A percentile compares a stretch with the other conserved stretches of the same genome.
phyloP scores from a whole-genome alignment of 768 basidiomycete species.

The Sporobolomyces phaffii region DNA sequence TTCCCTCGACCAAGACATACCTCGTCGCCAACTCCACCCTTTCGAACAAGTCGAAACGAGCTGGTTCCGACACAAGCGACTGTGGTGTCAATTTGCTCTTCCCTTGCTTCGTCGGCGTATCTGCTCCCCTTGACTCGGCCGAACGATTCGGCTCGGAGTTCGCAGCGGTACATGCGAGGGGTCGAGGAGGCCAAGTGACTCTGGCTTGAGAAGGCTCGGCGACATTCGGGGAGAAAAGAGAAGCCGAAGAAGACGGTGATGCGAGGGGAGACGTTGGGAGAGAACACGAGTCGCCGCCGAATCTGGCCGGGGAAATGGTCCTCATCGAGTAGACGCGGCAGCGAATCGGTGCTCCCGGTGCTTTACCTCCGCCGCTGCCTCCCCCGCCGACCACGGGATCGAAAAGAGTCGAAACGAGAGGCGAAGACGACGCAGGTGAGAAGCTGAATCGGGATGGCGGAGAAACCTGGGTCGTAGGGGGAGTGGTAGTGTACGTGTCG shows the following conservation, averaged over 20 bases:
- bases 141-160: too few relatives aligned
- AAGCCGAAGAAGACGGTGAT: too few relatives aligned
- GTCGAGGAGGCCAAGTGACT: neutral
- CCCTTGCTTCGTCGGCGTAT: constrained; percentile 7
- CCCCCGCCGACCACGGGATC: constrained; percentile 11
- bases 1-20: constrained; percentile 23
- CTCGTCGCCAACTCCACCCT: constrained; percentile 9
- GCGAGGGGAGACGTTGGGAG: neutral
- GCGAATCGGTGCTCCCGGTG: too few relatives aligned
- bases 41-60: too few relatives aligned
- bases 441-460: neutral
- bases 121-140: neutral
- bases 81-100: too few relatives aligned
- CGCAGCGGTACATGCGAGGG: too few relatives aligned
- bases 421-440: neutral
- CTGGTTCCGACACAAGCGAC: too few relatives aligned
- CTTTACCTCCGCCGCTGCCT: too few relatives aligned
- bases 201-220: neutral
- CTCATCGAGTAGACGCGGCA: too few relatives aligned
- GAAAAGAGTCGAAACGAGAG: neutral
- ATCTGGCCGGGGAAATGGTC: too few relatives aligned
- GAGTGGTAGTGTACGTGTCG: neutral
- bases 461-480: neutral
- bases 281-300: too few relatives aligned
- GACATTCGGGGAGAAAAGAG: too few relatives aligned